These are phyloP conservation scores for Macroventuria anomochaeta DNA, from an alignment of 2,329 filamentous ascomycete genomes.

Conservation along the genomic window DNA sequence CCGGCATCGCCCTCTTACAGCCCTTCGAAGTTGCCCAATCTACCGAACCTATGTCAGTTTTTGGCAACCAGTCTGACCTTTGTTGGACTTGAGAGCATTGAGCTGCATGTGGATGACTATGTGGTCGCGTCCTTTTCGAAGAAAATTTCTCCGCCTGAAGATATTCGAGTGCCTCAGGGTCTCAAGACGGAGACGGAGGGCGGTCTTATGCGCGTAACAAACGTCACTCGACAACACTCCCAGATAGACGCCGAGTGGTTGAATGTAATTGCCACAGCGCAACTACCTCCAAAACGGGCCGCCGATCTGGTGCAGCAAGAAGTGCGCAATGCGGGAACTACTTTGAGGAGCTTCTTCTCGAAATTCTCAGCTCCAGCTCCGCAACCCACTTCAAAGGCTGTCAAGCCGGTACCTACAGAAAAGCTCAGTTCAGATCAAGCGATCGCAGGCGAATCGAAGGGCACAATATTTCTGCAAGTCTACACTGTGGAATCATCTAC, in stretches of 20 bases:
- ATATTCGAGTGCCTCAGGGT: constrained; percentile 76
- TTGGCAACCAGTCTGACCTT: constrained; percentile 95
- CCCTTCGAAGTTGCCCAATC: constrained; percentile 78
- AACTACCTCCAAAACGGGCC: constrained; percentile 54
- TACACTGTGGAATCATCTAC: constrained; percentile 85
- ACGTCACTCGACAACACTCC: constrained; percentile 83
- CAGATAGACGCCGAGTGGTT: constrained; percentile 93
- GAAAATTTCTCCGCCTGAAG: constrained; percentile 79
- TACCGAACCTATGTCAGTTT: constrained; percentile 89
- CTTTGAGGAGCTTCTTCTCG: constrained; percentile 50
- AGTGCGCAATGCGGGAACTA: constrained; percentile 44
- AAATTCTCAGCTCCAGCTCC: constrained; percentile 41
- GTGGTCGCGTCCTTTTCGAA: constrained; percentile 80
- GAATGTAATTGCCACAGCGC: constrained; percentile 85
- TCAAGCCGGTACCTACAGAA: constrained; percentile 28
- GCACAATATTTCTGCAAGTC: constrained; percentile 86
- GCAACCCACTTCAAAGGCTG: constrained; percentile 27
- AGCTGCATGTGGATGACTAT: constrained; percentile 90
- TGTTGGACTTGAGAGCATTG: constrained; percentile 84
- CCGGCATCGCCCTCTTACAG: constrained; percentile 46
- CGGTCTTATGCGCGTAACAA: constrained; percentile 82
- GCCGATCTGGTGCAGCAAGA: constrained; percentile 45
- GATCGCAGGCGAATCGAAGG: constrained; percentile 71
- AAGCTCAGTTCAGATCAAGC: constrained; percentile 60
- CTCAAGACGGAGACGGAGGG: constrained; percentile 84